Evolutionary conservation across 164 flowering plant species (phyloP).

Genomic region (Vitis amurensis): DNA sequence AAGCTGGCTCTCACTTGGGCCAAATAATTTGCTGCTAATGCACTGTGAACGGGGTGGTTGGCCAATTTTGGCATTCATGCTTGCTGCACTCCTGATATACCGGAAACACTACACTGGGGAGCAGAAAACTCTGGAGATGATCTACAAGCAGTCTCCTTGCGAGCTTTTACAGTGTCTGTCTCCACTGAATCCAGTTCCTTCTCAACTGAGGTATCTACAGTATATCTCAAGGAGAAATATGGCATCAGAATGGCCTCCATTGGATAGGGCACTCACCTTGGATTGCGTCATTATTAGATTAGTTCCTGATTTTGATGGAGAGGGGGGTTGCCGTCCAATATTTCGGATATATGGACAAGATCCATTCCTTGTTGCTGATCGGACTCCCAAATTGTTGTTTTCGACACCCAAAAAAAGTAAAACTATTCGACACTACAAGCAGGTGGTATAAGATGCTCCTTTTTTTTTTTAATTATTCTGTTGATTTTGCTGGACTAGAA

Average conservation of each 20-base stretch:
- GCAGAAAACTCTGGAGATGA: slow-evolving; percentile 90
- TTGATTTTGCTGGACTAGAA: not conserved
- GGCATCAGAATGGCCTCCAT: slow-evolving; percentile 88
- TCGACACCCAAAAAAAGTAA: slow-evolving; percentile 64
- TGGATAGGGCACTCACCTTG: slow-evolving; percentile 75
- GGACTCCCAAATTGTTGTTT: slow-evolving; percentile 62
- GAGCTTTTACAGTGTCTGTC: slow-evolving; percentile 79
- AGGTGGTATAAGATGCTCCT: slow-evolving; percentile 42
- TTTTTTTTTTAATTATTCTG: not conserved
- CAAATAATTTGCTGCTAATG: slow-evolving; percentile 75
- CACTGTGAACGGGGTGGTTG: slow-evolving; percentile 96
- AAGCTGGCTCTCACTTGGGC: slow-evolving; percentile 90
- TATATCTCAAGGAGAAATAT: slow-evolving; percentile 89
- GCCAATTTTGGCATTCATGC: slow-evolving; percentile 94
- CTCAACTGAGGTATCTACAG: slow-evolving; percentile 88
- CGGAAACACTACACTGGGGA: slow-evolving; percentile 82
- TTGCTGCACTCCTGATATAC: slow-evolving; percentile 83
- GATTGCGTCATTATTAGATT: slow-evolving; percentile 81
- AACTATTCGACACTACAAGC: slow-evolving; percentile 62
- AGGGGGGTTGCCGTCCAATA: slow-evolving; percentile 81
- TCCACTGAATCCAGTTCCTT: slow-evolving; percentile 83
- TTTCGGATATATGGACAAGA: slow-evolving; percentile 90
- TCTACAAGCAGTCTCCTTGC: slow-evolving; percentile 85
- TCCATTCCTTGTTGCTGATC: slow-evolving; percentile 54
- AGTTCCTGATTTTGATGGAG: slow-evolving; percentile 72